These are phyloP conservation scores for Globisporangium spinosum DNA, from an alignment of 352 stramenopile genomes.

Conservation along the genomic window DNA sequence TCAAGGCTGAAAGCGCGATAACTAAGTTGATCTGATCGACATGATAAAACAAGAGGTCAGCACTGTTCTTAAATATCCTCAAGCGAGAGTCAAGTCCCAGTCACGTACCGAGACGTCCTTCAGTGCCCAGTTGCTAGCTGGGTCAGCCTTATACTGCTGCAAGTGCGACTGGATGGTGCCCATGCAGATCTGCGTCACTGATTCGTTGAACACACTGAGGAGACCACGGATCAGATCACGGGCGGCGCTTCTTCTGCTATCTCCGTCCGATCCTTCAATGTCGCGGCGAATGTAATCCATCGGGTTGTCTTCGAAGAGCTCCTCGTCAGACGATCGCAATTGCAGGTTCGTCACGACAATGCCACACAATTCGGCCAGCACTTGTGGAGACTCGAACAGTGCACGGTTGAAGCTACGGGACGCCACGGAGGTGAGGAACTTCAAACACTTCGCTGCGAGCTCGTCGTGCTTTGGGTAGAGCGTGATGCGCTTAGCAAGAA, in stretches of 20 bases:
- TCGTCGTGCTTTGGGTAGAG: conserved; percentile 92
- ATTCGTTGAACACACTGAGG: conserved; percentile 92
- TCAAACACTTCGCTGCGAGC: conserved; percentile 94
- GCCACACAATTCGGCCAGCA: conserved; percentile 90
- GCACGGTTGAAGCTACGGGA: conserved; percentile 92
- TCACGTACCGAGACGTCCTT: conserved; percentile 94
- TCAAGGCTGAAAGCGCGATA: conserved; percentile 93
- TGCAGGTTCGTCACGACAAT: conserved; percentile 98
- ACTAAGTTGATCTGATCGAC: conserved; percentile 88
- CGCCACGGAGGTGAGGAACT: conserved; percentile 96
- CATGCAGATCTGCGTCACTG: conserved; percentile 93
- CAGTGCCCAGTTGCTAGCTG: conserved; percentile 87
- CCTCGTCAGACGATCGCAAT: conserved; percentile 94
- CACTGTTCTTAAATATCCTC: background rate
- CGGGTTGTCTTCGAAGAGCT: conserved; percentile 98
- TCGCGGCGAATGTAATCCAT: conserved; percentile 98
- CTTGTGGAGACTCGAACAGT: conserved; percentile 81
- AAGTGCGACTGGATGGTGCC: conserved; percentile 90
- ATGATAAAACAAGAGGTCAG: background rate
- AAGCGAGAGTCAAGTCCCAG: background rate
- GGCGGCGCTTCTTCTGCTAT: conserved; percentile 93
- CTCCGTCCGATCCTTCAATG: conserved; percentile 96
- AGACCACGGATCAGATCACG: conserved; percentile 95
- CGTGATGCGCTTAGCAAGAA: conserved; percentile 69
- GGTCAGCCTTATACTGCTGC: conserved; percentile 86